Evolutionary conservation across 2,329 filamentous ascomycete genomes (phyloP), one percentile per base, ranked within the genome.

Genomic region (Alternaria tenuissima): DNA sequence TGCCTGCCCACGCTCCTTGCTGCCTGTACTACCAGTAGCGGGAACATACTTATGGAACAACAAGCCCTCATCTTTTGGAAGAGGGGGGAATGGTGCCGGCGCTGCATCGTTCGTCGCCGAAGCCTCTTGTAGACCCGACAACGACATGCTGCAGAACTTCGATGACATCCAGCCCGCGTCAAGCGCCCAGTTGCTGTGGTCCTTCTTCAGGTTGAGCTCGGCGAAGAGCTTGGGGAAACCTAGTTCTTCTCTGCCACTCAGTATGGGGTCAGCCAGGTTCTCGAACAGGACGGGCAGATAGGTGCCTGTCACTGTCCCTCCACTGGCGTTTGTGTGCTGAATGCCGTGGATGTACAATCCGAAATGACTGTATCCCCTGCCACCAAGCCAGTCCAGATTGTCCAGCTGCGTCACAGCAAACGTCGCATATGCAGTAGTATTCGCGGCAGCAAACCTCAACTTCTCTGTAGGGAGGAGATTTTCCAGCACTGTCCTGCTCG

Each of bases 301-400:
- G 0, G 84, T 84, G 2, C 86, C 87, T 12, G 74, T 74, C 1
- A 87, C 67, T 0, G 79, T 75, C 0, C 77, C 76, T 1, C 86
- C 85, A 55, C 85, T 71, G 2, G 80, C 76, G 64, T 83, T 84
- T 1, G 75, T 80, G 64, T 88, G 88, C 61, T 87, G 75, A 1
- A 89, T 84, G 0, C 86, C 87, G 61, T 90, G 88, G 16, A 90
- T 83, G 68, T 87, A 89, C 0, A 90, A 79, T 0, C 86, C 87
- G 14, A 87, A 77, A 64, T 84, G 82, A 18, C 78, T 82, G 70
- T 90, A 90, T 1, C 87, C 87, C 0, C 77, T 54, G 0, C 87
- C 87, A 4, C 85, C 87, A 0, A 90, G 81, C 87, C 87, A 90
- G 30, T 84, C 80, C 80, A 90, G 83, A 0, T 83, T 82, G 38